phyloP scores from a whole-genome alignment of 441 rosid genomes.

The Adansonia madagascariensis region DNA sequence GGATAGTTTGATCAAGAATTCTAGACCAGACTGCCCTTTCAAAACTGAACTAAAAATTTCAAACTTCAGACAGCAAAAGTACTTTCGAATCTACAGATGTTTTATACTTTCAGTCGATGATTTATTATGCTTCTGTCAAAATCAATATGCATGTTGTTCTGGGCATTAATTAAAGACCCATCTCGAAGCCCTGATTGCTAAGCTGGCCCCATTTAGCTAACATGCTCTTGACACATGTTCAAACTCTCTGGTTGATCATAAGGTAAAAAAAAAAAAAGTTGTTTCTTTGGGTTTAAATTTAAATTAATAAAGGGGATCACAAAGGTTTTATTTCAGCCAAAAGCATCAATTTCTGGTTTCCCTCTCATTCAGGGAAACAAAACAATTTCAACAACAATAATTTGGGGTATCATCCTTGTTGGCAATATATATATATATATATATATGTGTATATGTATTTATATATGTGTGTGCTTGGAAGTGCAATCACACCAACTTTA shows the following conservation, averaged over 20 bases:
- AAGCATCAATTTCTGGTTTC: neutral
- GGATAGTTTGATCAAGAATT: no score
- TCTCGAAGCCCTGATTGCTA: neutral
- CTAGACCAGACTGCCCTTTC: no score
- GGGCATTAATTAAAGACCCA: neutral
- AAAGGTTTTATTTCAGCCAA: neutral
- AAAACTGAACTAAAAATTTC: no score
- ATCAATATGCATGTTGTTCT: neutral
- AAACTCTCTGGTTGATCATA: neutral
- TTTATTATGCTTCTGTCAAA: neutral
- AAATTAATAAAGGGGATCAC: no score
- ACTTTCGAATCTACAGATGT: neutral
- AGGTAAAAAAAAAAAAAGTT: neutral
- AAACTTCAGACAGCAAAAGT: neutral
- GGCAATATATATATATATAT: neutral
- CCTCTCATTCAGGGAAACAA: neutral
- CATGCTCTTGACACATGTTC: neutral
- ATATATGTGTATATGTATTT: no score
- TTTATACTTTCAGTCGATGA: no score
- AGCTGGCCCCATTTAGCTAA: neutral
- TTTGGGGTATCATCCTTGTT: neutral
- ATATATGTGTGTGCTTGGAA: neutral
- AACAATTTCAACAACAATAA: constrained; percentile 4
- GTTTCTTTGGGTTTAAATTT: neutral
- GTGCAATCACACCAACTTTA: neutral